phyloP scores from a whole-genome alignment of 73 alveolate species.

The Paramecium pentaurelia region DNA sequence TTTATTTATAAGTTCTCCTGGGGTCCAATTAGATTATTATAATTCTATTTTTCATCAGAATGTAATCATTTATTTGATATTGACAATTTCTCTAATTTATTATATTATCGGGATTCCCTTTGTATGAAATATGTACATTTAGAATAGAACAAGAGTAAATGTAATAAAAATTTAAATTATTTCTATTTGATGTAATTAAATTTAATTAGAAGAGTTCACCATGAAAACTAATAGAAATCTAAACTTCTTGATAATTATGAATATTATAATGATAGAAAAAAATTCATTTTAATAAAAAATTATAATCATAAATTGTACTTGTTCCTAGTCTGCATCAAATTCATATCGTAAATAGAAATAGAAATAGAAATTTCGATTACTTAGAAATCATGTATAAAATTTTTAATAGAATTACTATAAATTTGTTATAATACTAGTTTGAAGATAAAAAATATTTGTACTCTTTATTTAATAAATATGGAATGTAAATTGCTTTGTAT shows the following conservation, averaged over 20 bases:
- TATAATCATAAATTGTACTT: not conserved
- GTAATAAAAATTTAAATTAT: not conserved
- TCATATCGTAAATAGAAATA: not conserved
- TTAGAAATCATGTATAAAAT: too few relatives aligned
- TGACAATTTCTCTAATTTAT: slow-evolving; percentile 63
- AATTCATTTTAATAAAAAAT: not conserved
- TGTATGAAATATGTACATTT: not conserved
- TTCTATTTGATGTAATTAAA: not conserved
- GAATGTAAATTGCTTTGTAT: not conserved
- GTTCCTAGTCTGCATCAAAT: not conserved
- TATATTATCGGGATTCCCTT: slow-evolving; percentile 73
- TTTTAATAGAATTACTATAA: not conserved
- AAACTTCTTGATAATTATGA: not conserved
- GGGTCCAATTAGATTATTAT: slow-evolving; percentile 66
- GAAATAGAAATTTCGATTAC: not conserved
- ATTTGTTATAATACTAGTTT: not conserved
- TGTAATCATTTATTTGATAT: slow-evolving; percentile 76
- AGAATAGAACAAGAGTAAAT: not conserved
- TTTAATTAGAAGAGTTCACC: not conserved
- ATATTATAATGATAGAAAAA: not conserved
- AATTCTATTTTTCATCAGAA: slow-evolving; percentile 67
- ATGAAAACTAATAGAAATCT: not conserved
- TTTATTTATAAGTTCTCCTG: slow-evolving; percentile 82
- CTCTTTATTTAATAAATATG: too few relatives aligned
- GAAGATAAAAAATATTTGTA: not conserved